Conservation (phyloP, 352 stramenopile genomes). For the Pythium monospermum region DNA sequence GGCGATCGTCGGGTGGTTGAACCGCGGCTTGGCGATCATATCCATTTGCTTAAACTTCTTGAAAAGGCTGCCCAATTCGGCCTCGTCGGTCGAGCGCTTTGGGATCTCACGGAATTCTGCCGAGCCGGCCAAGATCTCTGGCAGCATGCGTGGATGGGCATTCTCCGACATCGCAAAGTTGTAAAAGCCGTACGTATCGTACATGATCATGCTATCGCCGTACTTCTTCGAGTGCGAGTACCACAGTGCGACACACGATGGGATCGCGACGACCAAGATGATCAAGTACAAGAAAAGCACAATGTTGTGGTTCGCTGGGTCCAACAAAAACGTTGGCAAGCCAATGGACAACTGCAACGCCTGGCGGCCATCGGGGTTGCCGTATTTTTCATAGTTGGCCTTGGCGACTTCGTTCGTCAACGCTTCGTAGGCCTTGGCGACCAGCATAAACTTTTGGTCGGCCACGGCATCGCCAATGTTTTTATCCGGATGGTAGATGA, state of each 20-base stretch:
- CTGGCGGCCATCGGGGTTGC: slow-evolving; percentile 98
- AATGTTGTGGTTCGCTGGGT: slow-evolving; percentile 97
- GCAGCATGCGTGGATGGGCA: slow-evolving; percentile 92
- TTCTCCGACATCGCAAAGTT: slow-evolving; percentile 96
- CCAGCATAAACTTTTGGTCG: slow-evolving; percentile 99
- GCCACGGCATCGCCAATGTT: slow-evolving; percentile 96
- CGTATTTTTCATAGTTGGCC: slow-evolving; percentile 98
- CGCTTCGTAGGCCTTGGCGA: slow-evolving; percentile 93
- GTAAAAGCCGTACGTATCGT: slow-evolving; percentile 99
- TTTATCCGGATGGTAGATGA: slow-evolving; percentile 94
- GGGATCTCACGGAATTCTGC: slow-evolving; percentile 89
- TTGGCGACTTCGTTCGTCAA: slow-evolving; percentile 95
- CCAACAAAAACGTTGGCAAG: slow-evolving; percentile 95
- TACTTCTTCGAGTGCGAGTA: slow-evolving; percentile 98
- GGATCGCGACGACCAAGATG: slow-evolving; percentile 97
- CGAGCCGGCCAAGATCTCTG: slow-evolving; percentile 90
- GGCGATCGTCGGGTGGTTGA: slow-evolving; percentile 77
- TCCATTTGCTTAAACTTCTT: slow-evolving; percentile 77
- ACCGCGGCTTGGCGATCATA: slow-evolving; percentile 81
- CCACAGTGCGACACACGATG: slow-evolving; percentile 92
- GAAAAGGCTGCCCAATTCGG: slow-evolving; percentile 56
- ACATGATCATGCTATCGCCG: slow-evolving; percentile 99
- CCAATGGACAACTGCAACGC: slow-evolving; percentile 94
- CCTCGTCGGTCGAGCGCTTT: slow-evolving; percentile 49
- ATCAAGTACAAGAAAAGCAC: slow-evolving; percentile 98